phyloP scores from a whole-genome alignment of 257 asterid genomes.

The Cinchona pubescens region DNA sequence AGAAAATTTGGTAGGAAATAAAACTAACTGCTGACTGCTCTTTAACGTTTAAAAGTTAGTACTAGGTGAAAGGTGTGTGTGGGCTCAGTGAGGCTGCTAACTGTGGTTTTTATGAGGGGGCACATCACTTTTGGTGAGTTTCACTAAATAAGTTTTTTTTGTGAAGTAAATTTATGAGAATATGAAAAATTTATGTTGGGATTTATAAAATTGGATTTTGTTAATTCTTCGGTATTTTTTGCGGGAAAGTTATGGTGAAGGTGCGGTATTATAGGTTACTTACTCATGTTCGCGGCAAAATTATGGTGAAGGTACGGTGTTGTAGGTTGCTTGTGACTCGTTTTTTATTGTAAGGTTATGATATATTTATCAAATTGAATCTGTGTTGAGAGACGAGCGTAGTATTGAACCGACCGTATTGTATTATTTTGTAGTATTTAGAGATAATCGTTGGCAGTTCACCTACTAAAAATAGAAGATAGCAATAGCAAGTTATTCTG shows the following conservation, averaged over 20 bases:
- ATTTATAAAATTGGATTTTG: not conserved
- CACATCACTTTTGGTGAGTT: not conserved
- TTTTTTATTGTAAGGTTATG: not conserved
- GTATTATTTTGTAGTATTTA: not conserved
- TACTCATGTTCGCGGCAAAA: too few species aligned
- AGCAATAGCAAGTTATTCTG: too few species aligned
- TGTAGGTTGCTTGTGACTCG: too few species aligned
- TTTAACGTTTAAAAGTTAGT: constrained; percentile 3
- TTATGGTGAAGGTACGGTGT: too few species aligned
- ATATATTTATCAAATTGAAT: not conserved
- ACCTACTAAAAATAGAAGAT: not conserved
- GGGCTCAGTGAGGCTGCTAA: not conserved
- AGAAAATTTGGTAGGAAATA: constrained; percentile 13
- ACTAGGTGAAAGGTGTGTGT: not conserved
- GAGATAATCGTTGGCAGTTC: not conserved
- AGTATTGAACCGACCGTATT: not conserved
- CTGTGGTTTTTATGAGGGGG: not conserved
- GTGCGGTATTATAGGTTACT: not conserved
- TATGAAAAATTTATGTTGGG: not conserved
- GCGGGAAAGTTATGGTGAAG: not conserved
- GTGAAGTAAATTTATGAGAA: not conserved
- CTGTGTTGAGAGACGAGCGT: not conserved
- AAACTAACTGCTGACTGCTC: constrained; percentile 11
- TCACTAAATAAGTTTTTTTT: not conserved
- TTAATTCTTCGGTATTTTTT: not conserved